Base-by-base conservation (phyloP, 2,329 filamentous ascomycete genomes). In the Cladosporium colombiae region DNA sequence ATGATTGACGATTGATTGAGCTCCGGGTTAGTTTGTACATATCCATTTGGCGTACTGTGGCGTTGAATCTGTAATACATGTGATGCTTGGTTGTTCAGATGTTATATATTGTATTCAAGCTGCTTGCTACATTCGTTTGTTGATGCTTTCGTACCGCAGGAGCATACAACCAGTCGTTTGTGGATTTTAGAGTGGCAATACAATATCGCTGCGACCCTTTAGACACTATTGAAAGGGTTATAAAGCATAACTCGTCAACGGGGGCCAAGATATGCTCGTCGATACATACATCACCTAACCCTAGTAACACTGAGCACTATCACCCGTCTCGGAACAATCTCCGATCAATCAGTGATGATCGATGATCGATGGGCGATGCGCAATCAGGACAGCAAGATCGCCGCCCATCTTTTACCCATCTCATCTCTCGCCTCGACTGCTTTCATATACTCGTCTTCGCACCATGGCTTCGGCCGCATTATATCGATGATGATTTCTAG, bases 351-450 rank as follows among this genome's bases (percentile, higher is more conserved):
- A 16, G 18, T 18, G 27, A 55, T 55, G 52, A 16, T 18, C 27
- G 27, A 55, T 55, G 52, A 16, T 29, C 23, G 16, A 52, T 52
- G 49, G 49, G 1, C 16, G 33, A 35, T n/a, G 18, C n/a, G 2
- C 40, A 23, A 2, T 55, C 8, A 55, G 27, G 52, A 55, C n/a
- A 63, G 27, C 23, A 63, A 23, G 23, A 63, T 56, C 61, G 50
- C 50, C 50, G 50, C 61, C 61, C 61, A 63, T 11, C 61, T 63
- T 27, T 35, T 55, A 8, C 61, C 61, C 50, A 63, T 46, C 35
- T 63, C 61, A 31, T 46, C 50, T 52, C 61, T 55, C 23, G 50
- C 61, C n/a, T 31, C 35, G 16, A 44, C 25, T 52, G 61, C 61
- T 33, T 18, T 21, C 10, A 3, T 46, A 14, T 25, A 33, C 33